Percentiles rank a stretch among this genome's conserved stretches.
phyloP scores from a whole-genome alignment of 176 grass and related monocot species.

The Musa beccarii region DNA sequence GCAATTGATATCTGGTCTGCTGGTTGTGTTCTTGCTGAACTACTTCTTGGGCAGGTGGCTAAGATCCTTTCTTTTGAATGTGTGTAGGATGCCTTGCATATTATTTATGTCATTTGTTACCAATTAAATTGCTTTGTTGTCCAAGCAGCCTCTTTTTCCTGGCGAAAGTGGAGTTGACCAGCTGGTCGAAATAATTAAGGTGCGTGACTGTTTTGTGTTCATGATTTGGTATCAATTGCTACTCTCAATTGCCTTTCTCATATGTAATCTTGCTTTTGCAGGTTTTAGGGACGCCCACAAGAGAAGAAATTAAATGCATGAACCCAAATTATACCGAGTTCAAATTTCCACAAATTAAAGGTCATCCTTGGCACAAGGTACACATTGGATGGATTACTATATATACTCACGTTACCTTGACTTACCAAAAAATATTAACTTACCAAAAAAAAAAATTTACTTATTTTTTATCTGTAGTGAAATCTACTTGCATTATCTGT shows the following conservation, averaged over 20 bases:
- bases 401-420: neutral
- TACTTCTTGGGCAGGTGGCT: conserved; percentile 63
- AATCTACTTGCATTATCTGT: conserved; percentile 18
- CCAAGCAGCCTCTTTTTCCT: conserved; percentile 65
- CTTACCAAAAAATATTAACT: too few species aligned
- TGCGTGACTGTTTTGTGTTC: neutral
- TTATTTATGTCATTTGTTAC: neutral
- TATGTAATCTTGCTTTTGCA: conserved; percentile 18
- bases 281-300: conserved; percentile 86
- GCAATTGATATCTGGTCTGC: conserved; percentile 91
- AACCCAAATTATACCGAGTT: conserved; percentile 79
- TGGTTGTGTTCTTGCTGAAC: conserved; percentile 86
- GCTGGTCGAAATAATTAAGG: conserved; percentile 90
- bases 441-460: too few species aligned
- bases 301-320: conserved; percentile 91
- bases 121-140: neutral
- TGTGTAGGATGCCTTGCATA: neutral
- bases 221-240: neutral
- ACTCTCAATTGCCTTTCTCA: neutral
- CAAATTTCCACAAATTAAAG: conserved; percentile 82
- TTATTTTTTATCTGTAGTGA: neutral
- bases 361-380: conserved; percentile 84
- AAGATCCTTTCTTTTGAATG: neutral
- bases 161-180: conserved; percentile 78
- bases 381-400: neutral